Evolutionary conservation across 1,284 basidiomycete genomes (phyloP), one percentile per base, ranked within the genome.

Genomic region (Papiliotrema laurentii): DNA sequence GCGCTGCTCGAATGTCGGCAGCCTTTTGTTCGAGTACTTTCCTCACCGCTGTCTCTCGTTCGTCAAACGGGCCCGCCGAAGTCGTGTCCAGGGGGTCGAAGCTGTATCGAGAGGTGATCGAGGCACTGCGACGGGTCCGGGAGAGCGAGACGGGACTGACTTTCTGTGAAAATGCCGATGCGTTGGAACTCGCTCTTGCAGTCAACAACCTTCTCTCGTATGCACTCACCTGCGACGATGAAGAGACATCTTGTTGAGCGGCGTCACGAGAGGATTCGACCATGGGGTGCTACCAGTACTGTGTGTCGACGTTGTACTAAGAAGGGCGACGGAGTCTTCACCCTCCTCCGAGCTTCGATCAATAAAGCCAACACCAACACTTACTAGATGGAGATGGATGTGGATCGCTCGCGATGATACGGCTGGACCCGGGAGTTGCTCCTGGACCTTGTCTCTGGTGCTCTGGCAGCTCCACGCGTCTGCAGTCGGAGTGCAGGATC

Each of bases 311-410:
- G 59, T 51, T 11, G 56, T 40, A 37, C 59, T 61, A 48, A 58
- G 46, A 35, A 63, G 51, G 18, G 61, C 53, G 16, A 53, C 47
- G 30, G 60, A 36, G 18, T 65, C 56, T 27, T 69, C 65, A 35
- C 58, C 64, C 7, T 45, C 54, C 34, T 68, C 66, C 16, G 66
- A 70, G 31, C 64, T 69, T 40, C 55, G 44, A 57, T 52, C 46
- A 13, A 5, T 16, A 25, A 3, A 34, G n/a, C 16, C 21, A 21
- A 30, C 24, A 37, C 24, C 19, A 5, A 14, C 13, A 50, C 58
- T 49, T 39, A 65, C 67, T 61, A 57, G 33, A 60, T 50, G 18
- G 61, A 66, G 5, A 66, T 22, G 11, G 62, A 64, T 31, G 60
- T 58, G 9, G 63, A 63, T 25, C 66, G 56, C 4, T 58, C 49